Evolutionary conservation across 2,329 filamentous ascomycete species (phyloP), one percentile per base, ranked within the genome.

Genomic region (Fusarium robinianum): DNA sequence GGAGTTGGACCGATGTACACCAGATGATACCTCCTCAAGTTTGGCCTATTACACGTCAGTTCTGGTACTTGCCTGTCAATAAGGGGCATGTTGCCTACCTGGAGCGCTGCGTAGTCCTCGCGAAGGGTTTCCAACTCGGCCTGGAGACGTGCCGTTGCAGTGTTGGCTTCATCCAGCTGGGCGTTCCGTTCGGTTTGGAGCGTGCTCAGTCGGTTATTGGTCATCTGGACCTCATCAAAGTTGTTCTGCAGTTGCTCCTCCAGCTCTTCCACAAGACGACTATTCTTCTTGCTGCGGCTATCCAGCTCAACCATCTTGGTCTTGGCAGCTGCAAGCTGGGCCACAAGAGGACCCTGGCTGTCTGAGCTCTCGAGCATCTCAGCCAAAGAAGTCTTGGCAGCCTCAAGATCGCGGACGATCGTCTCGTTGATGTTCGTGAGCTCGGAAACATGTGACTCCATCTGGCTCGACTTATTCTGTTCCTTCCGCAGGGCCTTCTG

Each of bases 211-310:
- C 92, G 84, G 71, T 96, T 95, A 67, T 82, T 90, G 9, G 85
- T 84, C 47, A 83, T 76, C 63, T 96, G 89, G 48, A 92, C 90
- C 66, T 96, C 88, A 63, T 99, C 94, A 69, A 90, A 99, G 71
- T 94, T 96, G 65, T 80, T 89, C 64, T 92, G 91, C 40, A 99
- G 83, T 68, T 99, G 94, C 61, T 97, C 92, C 69, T 99, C 94
- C 5, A 99, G 83, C 70, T 99, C 92, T 66, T 97, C 90, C 7
- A 99, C 89, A 9, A 99, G 76, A 15, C 90, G 84, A 27, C 88
- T 87, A 68, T 94, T 95, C 78, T 95, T 96, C 73, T 90, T 85
- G 75, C 95, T 95, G 71, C 78, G 78, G 27, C 67, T 74, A 59
- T 85, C 79, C 15, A 87, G 69, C 29, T 85, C 81, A 6, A 64